Percentiles rank a stretch among this genome's conserved stretches.
Evolutionary conservation across 371 early-diverging fungal genomes (phyloP).

Genomic region (Actinomortierella wolfii): DNA sequence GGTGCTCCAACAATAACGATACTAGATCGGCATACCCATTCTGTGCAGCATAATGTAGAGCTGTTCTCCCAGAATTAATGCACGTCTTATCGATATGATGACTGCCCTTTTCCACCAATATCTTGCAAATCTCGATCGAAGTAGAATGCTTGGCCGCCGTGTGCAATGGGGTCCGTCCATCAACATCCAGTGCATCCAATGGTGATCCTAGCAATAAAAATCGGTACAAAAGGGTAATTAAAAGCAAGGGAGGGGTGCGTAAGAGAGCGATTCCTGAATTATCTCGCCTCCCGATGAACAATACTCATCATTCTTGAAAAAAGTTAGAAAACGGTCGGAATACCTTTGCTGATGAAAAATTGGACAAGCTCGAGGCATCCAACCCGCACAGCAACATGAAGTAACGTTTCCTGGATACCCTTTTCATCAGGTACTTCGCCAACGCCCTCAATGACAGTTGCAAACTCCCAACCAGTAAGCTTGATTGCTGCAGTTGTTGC

Average conservation of each 20-base stretch:
- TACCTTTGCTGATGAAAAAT: slow-evolving; percentile 48
- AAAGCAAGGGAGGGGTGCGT: not conserved
- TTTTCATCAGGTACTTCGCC: slow-evolving; percentile 44
- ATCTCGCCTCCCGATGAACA: not conserved
- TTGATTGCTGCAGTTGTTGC: slow-evolving; percentile 37
- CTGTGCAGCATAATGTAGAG: slow-evolving; percentile 41
- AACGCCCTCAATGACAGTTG: slow-evolving; percentile 40
- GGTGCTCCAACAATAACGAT: slow-evolving; percentile 29
- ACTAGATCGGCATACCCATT: slow-evolving; percentile 43
- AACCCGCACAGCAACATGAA: slow-evolving; percentile 64
- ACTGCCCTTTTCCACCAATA: slow-evolving; percentile 27
- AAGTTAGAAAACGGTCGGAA: not conserved
- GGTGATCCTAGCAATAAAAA: slow-evolving; percentile 18
- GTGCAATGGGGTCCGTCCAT: slow-evolving; percentile 43
- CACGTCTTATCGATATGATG: slow-evolving; percentile 44
- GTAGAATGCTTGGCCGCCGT: slow-evolving; percentile 37
- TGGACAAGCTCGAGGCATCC: slow-evolving; percentile 61
- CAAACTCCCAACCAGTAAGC: slow-evolving; percentile 44
- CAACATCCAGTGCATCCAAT: slow-evolving; percentile 38
- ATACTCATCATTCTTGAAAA: not conserved
- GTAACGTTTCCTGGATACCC: slow-evolving; percentile 47
- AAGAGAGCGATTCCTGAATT: not conserved
- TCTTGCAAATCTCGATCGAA: slow-evolving; percentile 39
- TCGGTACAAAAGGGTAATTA: not conserved
- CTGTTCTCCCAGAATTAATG: slow-evolving; percentile 32